Percentiles rank a stretch among this genome's conserved stretches.
phyloP scores from a whole-genome alignment of 805 yeast genomes.

The Jamesozyma piceae region DNA sequence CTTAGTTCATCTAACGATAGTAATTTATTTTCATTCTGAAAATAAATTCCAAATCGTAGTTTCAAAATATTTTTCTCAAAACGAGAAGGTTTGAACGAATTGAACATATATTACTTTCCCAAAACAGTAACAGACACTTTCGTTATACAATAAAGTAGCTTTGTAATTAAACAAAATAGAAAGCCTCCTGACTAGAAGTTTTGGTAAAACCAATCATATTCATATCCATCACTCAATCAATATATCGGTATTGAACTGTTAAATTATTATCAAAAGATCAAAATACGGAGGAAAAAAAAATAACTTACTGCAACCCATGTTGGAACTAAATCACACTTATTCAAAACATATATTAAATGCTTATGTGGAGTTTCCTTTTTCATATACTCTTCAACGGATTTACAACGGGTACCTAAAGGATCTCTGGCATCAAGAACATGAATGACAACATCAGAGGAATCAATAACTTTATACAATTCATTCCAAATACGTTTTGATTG shows the following conservation, averaged over 20 bases:
- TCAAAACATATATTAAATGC: constrained; percentile 86
- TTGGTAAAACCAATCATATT: constrained; percentile 40
- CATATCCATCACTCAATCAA: constrained; percentile 3
- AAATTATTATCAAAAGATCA: too few relatives aligned
- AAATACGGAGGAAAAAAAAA: constrained; percentile 10
- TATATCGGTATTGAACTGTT: too few relatives aligned
- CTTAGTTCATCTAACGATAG: constrained; percentile 29
- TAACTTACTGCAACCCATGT: constrained; percentile 95
- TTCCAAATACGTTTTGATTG: constrained; percentile 99
- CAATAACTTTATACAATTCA: constrained; percentile 91
- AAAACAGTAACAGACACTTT: constrained; percentile 93
- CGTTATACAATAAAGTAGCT: constrained; percentile 34
- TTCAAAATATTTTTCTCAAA: constrained; percentile 26
- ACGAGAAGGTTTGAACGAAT: constrained; percentile 33
- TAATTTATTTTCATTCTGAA: constrained; percentile 29
- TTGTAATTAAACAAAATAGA: constrained; percentile 18
- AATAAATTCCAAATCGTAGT: constrained; percentile 31
- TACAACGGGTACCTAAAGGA: constrained; percentile 93
- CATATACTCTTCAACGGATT: constrained; percentile 84
- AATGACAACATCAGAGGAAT: constrained; percentile 93
- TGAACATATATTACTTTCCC: constrained; percentile 70
- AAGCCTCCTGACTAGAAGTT: constrained; percentile 77
- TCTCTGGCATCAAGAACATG: constrained; percentile 97
- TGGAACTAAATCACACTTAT: constrained; percentile 97
- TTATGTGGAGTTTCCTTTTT: constrained; percentile 92